These are phyloP conservation scores for Poteriospumella lacustris DNA, from an alignment of 108 stramenopile species.

Conservation along the genomic window DNA sequence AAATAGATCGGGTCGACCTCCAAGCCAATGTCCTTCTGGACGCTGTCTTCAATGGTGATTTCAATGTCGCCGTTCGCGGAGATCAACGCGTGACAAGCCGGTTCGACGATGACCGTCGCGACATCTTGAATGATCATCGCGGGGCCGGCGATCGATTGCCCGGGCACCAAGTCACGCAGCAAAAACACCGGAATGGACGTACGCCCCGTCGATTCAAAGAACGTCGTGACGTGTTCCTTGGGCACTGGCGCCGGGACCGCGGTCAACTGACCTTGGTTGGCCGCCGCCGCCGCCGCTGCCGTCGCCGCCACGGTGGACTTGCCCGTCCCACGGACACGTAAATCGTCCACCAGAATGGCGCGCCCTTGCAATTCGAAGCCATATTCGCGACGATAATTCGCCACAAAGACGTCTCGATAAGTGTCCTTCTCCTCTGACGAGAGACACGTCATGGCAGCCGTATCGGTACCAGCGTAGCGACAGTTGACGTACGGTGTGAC, in stretches of 20 bases:
- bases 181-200: slow-evolving; percentile 77
- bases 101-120: slow-evolving; percentile 88
- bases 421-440: neutral
- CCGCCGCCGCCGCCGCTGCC: slow-evolving; percentile 17
- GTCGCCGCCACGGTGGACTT: slow-evolving; percentile 20
- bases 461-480: slow-evolving; percentile 91
- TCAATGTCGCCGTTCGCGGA: slow-evolving; percentile 82
- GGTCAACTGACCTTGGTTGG: slow-evolving; percentile 37
- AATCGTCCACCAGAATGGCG: slow-evolving; percentile 85
- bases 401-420: slow-evolving; percentile 50
- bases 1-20: slow-evolving; percentile 80
- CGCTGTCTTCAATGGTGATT: slow-evolving; percentile 58
- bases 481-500: slow-evolving; percentile 57
- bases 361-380: slow-evolving; percentile 80
- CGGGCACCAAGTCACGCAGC: slow-evolving; percentile 68
- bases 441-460: slow-evolving; percentile 68
- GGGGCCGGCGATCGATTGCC: slow-evolving; percentile 75
- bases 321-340: slow-evolving; percentile 79
- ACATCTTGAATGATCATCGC: slow-evolving; percentile 87
- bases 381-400: slow-evolving; percentile 77
- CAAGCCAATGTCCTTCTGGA: neutral
- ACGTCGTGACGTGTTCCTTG: slow-evolving; percentile 50
- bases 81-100: slow-evolving; percentile 73
- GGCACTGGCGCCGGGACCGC: slow-evolving; percentile 35
- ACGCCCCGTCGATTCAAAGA: slow-evolving; percentile 88